These are phyloP conservation scores for Arachis stenosperma DNA, from an alignment of 306 rosid genomes.

Conservation along the genomic window DNA sequence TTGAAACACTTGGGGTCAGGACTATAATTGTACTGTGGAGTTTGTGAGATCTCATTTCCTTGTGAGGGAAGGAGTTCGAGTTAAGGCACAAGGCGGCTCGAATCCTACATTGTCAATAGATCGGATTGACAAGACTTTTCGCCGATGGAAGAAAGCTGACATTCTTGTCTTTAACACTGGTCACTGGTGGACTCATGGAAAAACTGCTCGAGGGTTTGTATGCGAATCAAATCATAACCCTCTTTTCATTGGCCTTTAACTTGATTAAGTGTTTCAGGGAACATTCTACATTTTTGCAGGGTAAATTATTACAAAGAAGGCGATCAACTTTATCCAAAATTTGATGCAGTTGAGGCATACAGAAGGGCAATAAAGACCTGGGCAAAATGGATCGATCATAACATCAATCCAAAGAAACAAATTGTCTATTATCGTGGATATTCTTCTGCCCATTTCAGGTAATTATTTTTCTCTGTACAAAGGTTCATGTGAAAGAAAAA, in stretches of 20 bases:
- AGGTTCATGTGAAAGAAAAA: constrained; percentile 18
- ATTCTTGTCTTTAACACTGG: constrained; percentile 96
- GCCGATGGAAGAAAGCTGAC: constrained; percentile 89
- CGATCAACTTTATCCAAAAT: constrained; percentile 70
- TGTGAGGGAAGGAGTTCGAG: constrained; percentile 82
- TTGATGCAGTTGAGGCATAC: constrained; percentile 82
- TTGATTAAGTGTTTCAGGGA: constrained; percentile 17
- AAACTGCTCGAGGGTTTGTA: constrained; percentile 92
- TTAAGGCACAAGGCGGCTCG: constrained; percentile 68
- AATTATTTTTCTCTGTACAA: constrained; percentile 4
- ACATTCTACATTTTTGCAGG: constrained; percentile 47
- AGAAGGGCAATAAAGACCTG: constrained; percentile 81
- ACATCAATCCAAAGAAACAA: constrained; percentile 73
- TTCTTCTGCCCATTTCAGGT: constrained; percentile 96
- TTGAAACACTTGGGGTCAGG: constrained; percentile 63
- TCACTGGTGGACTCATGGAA: constrained; percentile 99
- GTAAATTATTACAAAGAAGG: constrained; percentile 89
- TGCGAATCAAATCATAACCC: constrained; percentile 17
- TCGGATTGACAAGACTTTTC: constrained; percentile 79
- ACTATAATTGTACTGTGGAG: constrained; percentile 72
- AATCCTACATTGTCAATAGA: constrained; percentile 93
- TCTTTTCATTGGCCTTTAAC: constrained; percentile 22
- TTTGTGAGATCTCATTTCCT: constrained; percentile 98
- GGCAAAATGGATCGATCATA: constrained; percentile 79
- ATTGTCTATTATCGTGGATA: constrained; percentile 90